phyloP scores from a whole-genome alignment of 75 land plant genomes.

The Larix kaempferi region DNA sequence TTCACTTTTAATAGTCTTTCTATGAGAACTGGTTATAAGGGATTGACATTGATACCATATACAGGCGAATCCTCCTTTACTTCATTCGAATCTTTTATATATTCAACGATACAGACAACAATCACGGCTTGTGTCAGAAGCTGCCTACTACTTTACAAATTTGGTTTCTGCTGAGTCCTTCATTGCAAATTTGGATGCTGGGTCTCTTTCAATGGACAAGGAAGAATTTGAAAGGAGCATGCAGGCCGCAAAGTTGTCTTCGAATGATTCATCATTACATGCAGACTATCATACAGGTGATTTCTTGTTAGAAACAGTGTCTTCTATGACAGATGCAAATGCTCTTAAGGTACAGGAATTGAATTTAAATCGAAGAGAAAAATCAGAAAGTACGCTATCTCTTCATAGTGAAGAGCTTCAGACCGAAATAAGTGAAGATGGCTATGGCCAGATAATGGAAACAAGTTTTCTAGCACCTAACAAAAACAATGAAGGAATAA shows the following conservation, averaged over 20 bases:
- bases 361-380: constrained; percentile 10
- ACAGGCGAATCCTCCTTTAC: constrained; percentile 98
- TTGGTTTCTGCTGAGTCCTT: constrained; percentile 92
- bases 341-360: constrained; percentile 4
- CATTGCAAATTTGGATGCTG: constrained; percentile 75
- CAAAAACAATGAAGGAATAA: constrained; percentile 9
- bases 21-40: no score
- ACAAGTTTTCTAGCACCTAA: constrained; percentile 2
- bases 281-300: background rate
- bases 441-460: constrained; percentile 6
- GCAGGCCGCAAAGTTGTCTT: constrained; percentile 60
- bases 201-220: constrained; percentile 93
- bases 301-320: constrained; percentile 3
- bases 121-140: constrained; percentile 81
- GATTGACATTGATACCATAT: constrained; percentile 1
- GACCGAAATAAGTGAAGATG: constrained; percentile 5
- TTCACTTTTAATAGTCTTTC: no score
- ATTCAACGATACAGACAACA: constrained; percentile 85
- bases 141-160: constrained; percentile 93
- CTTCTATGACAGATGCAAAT: constrained; percentile 11
- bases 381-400: background rate
- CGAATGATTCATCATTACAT: constrained; percentile 20
- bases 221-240: constrained; percentile 81
- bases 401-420: background rate
- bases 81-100: constrained; percentile 91